These are phyloP conservation scores for Teratosphaeria pseudoeucalypti DNA, from an alignment of 2,329 filamentous ascomycete species.

Conservation along the genomic window DNA sequence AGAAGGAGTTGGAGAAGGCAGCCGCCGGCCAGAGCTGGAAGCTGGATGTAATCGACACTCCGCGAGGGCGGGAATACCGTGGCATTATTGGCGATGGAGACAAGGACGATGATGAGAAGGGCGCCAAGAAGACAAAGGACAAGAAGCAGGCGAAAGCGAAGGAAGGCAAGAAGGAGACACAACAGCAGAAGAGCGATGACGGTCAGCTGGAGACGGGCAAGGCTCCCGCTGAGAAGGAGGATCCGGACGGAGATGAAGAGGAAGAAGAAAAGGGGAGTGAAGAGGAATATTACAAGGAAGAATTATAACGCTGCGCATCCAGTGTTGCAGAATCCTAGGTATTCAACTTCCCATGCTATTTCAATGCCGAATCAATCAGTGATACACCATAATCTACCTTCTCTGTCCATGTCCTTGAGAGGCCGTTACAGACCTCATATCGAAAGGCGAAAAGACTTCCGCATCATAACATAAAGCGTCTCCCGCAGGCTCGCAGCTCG, in stretches of 20 bases:
- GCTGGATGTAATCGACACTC: conserved; percentile 65
- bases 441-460: too few species aligned
- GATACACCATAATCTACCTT: too few species aligned
- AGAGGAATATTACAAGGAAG: not conserved
- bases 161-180: conserved; percentile 6
- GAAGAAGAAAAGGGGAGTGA: not conserved
- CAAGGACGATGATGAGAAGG: conserved; percentile 34
- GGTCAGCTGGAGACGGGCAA: not conserved
- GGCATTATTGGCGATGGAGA: conserved; percentile 56
- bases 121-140: conserved; percentile 30
- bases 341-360: too few species aligned
- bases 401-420: too few species aligned
- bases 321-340: not conserved
- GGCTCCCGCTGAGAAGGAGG: not conserved
- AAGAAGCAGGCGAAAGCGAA: conserved; percentile 41
- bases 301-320: not conserved
- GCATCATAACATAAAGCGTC: too few species aligned
- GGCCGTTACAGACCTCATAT: too few species aligned
- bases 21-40: conserved; percentile 68
- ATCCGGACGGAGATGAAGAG: not conserved
- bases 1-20: conserved; percentile 55
- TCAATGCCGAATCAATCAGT: too few species aligned
- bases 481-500: too few species aligned
- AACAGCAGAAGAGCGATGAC: conserved; percentile 5
- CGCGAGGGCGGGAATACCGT: conserved; percentile 55